Base-by-base conservation (phyloP, 148 eudicot genomes). In the Limonium bicolor region DNA sequence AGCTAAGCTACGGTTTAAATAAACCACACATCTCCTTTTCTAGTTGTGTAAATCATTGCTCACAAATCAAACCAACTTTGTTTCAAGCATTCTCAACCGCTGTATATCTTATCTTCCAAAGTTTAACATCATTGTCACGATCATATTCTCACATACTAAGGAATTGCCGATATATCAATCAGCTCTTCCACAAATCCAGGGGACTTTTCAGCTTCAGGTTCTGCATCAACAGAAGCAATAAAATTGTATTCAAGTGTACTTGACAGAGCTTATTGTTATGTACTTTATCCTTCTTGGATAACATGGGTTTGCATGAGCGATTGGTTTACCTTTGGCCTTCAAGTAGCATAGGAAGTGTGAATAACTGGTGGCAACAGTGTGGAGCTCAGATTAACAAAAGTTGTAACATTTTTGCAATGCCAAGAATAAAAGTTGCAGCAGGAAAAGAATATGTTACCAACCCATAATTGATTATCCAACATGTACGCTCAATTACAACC, bases 371-470 rank as follows among this genome's bases (percentile, higher is more conserved):
- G 95, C 95, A 43, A 86, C 76, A 46, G 81, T 59, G 41, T 77
- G 73, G 30, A 86, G 83, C 57, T 86, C 93, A 38, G 68, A 48
- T 34, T 80, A 59, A 50, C 55, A 62, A 64, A 86, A 86, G 67
- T 86, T 86, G 65, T 74, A 86, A 26, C 95, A 86, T 55, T 81
- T 86, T 73, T 86, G 92, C 53, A 81, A 38, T 5, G 95, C 95
- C 66, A 86, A 56, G 60, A 74, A 86, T 42, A 76, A 27, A 41
- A 85, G 67, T 90, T 85, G 68, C 59, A n/a, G n/a, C n/a, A n/a
- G n/a, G n/a, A n/a, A n/a, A n/a, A n/a, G n/a, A n/a, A n/a, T n/a
- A n/a, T n/a, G n/a, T n/a, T n/a, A n/a, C n/a, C n/a, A n/a, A n/a
- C n/a, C n/a, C n/a, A n/a, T n/a, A n/a, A n/a, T n/a, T n/a, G n/a